These are phyloP conservation scores for Candida odintsovae DNA, from an alignment of 805 yeast genomes.

Conservation along the genomic window DNA sequence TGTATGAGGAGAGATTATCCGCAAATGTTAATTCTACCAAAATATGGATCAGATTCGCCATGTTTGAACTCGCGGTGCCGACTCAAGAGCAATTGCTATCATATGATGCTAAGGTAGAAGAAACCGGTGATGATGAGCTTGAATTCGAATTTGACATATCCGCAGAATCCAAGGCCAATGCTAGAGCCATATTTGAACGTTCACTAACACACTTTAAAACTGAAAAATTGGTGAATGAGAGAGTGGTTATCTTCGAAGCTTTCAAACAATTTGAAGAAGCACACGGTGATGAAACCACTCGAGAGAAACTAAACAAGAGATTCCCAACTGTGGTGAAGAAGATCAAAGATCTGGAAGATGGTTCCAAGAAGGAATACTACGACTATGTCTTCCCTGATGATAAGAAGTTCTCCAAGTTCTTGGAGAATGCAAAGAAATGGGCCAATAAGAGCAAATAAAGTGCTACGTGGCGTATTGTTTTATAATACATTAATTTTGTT, in stretches of 20 bases:
- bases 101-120: constrained; percentile 22
- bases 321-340: constrained; percentile 50
- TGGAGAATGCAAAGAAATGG: constrained; percentile 48
- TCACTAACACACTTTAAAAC: constrained; percentile 44
- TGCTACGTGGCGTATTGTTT: not conserved
- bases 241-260: constrained; percentile 53
- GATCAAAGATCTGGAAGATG: constrained; percentile 35
- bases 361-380: constrained; percentile 45
- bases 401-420: constrained; percentile 31
- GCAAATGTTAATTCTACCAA: constrained; percentile 28
- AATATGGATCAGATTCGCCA: constrained; percentile 61
- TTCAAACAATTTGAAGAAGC: constrained; percentile 56
- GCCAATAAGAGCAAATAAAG: constrained; percentile 23
- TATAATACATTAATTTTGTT: not conserved
- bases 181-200: constrained; percentile 51
- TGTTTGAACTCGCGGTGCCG: constrained; percentile 66
- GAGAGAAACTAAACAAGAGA: constrained; percentile 34
- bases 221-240: constrained; percentile 31
- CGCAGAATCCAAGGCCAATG: constrained; percentile 42
- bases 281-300: constrained; percentile 47
- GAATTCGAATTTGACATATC: constrained; percentile 46
- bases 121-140: constrained; percentile 34
- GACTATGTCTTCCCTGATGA: constrained; percentile 71
- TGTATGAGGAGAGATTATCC: constrained; percentile 38
- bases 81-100: constrained; percentile 42